Evolutionary conservation across 1,284 basidiomycete species (phyloP).

Genomic region (Vanrija pseudolonga): DNA sequence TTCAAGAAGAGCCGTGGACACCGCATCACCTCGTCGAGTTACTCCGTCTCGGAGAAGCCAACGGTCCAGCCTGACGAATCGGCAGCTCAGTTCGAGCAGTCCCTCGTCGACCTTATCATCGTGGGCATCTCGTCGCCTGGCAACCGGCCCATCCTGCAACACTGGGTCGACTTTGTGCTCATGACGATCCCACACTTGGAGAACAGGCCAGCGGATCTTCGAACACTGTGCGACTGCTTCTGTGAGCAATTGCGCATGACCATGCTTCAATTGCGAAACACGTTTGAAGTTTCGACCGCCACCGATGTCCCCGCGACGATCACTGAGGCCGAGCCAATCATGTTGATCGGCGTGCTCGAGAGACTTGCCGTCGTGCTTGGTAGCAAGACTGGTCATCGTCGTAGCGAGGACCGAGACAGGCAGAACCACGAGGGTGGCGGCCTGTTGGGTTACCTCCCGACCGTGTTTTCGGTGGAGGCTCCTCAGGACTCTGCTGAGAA

Average conservation of each 20-base stretch:
- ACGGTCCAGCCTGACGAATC: neutral
- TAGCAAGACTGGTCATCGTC: slow-evolving; percentile 8
- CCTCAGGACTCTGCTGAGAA: slow-evolving; percentile 25
- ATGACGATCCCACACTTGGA: slow-evolving; percentile 73
- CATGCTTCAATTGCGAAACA: slow-evolving; percentile 49
- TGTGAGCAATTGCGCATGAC: slow-evolving; percentile 65
- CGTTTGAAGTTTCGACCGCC: slow-evolving; percentile 45
- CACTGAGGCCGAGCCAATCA: slow-evolving; percentile 78
- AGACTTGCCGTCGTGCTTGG: slow-evolving; percentile 64
- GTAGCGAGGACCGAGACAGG: slow-evolving; percentile 40
- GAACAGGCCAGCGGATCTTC: slow-evolving; percentile 57
- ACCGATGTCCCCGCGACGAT: slow-evolving; percentile 42
- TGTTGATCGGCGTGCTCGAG: slow-evolving; percentile 78
- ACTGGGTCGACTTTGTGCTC: slow-evolving; percentile 95
- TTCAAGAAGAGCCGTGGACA: slow-evolving; percentile 14
- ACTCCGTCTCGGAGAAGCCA: slow-evolving; percentile 14
- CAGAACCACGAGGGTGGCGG: slow-evolving; percentile 51
- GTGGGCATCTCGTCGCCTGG: slow-evolving; percentile 68
- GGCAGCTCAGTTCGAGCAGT: slow-evolving; percentile 28
- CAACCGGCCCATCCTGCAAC: slow-evolving; percentile 78
- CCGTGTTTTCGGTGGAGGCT: slow-evolving; percentile 47
- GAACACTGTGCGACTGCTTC: slow-evolving; percentile 74
- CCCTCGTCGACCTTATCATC: slow-evolving; percentile 70
- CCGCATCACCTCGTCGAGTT: slow-evolving; percentile 22
- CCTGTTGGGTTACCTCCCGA: slow-evolving; percentile 48